Evolutionary conservation across 2,329 filamentous ascomycete genomes (phyloP), one percentile per base, ranked within the genome.

Genomic region (Aspergillus fischeri): DNA sequence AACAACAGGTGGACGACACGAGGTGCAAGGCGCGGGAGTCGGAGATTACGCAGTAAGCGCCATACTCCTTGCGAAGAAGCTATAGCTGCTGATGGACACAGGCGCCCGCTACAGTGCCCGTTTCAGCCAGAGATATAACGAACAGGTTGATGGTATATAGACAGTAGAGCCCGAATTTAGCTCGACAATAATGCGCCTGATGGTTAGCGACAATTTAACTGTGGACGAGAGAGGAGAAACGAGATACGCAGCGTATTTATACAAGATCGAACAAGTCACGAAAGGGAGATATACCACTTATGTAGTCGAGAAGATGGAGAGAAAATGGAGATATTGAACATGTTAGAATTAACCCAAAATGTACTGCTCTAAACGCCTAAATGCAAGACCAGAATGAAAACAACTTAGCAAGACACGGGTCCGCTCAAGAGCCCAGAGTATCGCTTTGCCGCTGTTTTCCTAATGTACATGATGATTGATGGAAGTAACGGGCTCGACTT

Each of bases 31-130:
- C 61, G 66, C 1, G 55, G 58, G 17, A 63, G 57, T 21, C 64
- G 72, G 21, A 67, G 58, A 44, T 66, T 66, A 52, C 61, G 68
- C 67, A 67, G 72, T 73, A 65, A 58, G 62, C 29, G 47, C 25
- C 3, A 6, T 21, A 2, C 24, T 51, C 28, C 20, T 17, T 21
- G 17, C 25, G 17, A 8, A 25, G 2, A 41, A 24, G 17, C 5
- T 14, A 14, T 21, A 20, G 11, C 25, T 52, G 50, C 66, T 68
- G 44, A 69, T 10, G 9, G 38, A 17, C 11, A 17, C 28, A 73
- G 70, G 68, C 24, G 67, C 71, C 11, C 65, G 64, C 29, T 73
- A 74, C 54, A 66, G 60, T 35, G 66, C 68, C 38, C 68, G 70
- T 1, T 74, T 73, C 52, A 66, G 58, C 24, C 63, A 65, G 60